Base-by-base conservation (phyloP, 352 stramenopile species). In the Blastocystis sp. region DNA sequence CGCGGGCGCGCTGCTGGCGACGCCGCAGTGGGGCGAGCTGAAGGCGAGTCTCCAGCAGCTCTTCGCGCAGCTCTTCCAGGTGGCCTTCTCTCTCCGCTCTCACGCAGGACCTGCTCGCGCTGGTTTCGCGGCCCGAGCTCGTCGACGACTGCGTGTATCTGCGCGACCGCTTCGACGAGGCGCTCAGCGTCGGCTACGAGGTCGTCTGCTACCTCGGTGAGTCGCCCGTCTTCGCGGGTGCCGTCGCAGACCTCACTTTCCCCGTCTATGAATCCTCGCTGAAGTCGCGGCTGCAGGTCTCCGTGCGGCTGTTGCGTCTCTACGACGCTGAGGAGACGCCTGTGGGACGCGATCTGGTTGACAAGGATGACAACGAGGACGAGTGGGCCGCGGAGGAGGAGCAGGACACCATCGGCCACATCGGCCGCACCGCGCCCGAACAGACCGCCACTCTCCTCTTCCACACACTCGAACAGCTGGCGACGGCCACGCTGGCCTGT, bases 361-460 rank as follows among this genome's bases (percentile, higher is more conserved):
- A 59, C 6, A 48, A 44, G n/a, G 69, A 81, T 42, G 48, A 81
- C 27, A 81, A 81, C 34, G 69, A 81, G 46, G 69, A 81, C 36
- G 21, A 81, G 40, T 81, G 69, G 69, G 42, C 69, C 21, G 61
- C 63, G 24, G 51, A 81, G 24, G 69, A 81, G 27, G 69, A 81
- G 18, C 69, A 81, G 38, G 48, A 57, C 40, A 34, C 48, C 40
- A 64, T 81, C 21, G 69, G 69, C 11, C 46, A 29, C 1, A 24
- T 81, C n/a, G 69, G 69, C 2, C 69, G 69, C n/a, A 24, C 29
- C 14, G 46, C 27, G 0, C 24, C 69, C 11, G 48, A 44, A 24
- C 16, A 59, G 16, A 64, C 44, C 0, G 61, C 42, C 34, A 44
- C 27, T 6, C 53, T 81, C 2, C 51, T 81, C 14, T 8, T 64